Evolutionary conservation across 768 basidiomycete species (phyloP), one percentile per base, ranked within the genome.

Genomic region (Coprinellus aureogranulatus): DNA sequence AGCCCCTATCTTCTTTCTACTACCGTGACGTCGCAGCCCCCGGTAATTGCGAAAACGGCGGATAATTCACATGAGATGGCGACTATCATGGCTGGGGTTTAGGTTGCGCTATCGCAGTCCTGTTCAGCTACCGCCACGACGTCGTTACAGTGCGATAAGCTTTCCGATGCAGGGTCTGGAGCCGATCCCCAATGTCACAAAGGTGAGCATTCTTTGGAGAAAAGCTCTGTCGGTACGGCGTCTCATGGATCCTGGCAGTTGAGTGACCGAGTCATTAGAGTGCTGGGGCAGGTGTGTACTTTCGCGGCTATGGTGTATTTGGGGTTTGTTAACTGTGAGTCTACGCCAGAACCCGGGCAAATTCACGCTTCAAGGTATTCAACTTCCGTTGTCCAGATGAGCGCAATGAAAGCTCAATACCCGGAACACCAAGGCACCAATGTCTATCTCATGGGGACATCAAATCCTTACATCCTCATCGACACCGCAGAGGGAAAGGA

Each of bases 301-400:
- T n/a, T 44, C 22, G 22, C 23, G 20, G 6, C 37, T 9, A n/a
- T 42, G 16, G 34, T 10, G 27, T 57, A 10, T 41, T 44, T 27
- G 14, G 37, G 37, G 50, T 23, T 9, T 46, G 23, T 62, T 34
- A 25, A 12, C 5, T 16, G n/a, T 28, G 22, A 48, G 8, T 41
- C 31, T 10, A 20, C 20, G 16, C n/a, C 31, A 94, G 89, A 95
- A 96, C 65, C 92, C 93, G 8, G 89, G 92, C 2, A 87, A 89
- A 64, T 94, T 91, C 68, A 94, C 92, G 0, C 76, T 96, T 0
- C 92, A 94, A 77, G 93, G 91, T 87, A 53, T n/a, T n/a, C n/a
- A n/a, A n/a, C n/a, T n/a, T n/a, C n/a, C n/a, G n/a, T n/a, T n/a
- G n/a, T n/a, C n/a, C n/a, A n/a, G n/a, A n/a, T n/a, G n/a, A n/a